phyloP scores from a whole-genome alignment of 495 filamentous ascomycete genomes.

The Xylaria scruposa region DNA sequence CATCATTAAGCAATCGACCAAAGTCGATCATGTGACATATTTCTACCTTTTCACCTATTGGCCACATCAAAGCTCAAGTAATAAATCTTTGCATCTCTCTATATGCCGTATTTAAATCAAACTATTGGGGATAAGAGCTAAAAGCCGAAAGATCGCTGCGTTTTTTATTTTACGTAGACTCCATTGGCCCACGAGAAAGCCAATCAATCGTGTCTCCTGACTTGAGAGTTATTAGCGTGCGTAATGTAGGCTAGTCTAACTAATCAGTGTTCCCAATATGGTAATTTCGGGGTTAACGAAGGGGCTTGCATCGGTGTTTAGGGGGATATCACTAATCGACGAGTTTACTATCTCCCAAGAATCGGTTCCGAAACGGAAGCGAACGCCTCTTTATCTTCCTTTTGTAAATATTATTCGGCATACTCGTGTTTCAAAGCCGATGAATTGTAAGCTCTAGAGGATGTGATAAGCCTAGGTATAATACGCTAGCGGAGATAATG shows the following conservation, averaged over 20 bases:
- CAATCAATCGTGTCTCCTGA: neutral
- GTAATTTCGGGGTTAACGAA: neutral
- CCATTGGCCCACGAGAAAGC: neutral
- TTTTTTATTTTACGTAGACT: neutral
- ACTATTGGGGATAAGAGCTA: neutral
- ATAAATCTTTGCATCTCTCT: neutral
- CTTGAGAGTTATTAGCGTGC: too few species aligned
- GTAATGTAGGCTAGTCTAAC: too few species aligned
- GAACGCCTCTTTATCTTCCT: neutral
- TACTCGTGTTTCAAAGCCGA: neutral
- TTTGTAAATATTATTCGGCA: neutral
- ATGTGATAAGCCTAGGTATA: neutral
- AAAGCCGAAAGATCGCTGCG: neutral
- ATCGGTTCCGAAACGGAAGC: constrained; percentile 1
- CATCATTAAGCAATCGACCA: too few species aligned
- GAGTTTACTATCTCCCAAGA: neutral
- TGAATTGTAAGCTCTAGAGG: neutral
- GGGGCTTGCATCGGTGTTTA: neutral
- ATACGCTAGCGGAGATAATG: neutral
- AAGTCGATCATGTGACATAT: neutral
- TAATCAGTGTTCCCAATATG: neutral
- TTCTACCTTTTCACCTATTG: neutral
- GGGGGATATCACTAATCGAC: neutral
- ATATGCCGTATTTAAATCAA: neutral
- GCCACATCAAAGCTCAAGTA: neutral